Evolutionary conservation across 2,329 filamentous ascomycete genomes (phyloP).

Genomic region (Ceratocystiopsis brevicomis): DNA sequence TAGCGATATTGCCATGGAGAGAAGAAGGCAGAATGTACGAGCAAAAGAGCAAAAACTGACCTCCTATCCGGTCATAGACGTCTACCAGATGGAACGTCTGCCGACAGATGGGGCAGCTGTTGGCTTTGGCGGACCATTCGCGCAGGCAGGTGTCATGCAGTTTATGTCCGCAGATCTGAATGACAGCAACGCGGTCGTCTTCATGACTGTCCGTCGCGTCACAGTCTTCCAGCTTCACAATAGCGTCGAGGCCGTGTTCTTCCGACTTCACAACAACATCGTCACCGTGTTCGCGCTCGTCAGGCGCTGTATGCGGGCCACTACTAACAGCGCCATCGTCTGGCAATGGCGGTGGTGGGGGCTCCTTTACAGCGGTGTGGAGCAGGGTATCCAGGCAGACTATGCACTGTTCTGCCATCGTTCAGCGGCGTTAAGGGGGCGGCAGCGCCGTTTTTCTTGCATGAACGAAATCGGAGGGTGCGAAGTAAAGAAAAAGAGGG

Average conservation of each 20-base stretch:
- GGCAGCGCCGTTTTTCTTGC: slow-evolving; percentile 6
- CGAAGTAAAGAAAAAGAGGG: not conserved
- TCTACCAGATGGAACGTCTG: slow-evolving; percentile 80
- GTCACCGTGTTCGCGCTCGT: not conserved
- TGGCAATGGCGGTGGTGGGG: slow-evolving; percentile 7
- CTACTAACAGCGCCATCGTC: slow-evolving; percentile 1
- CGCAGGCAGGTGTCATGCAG: slow-evolving; percentile 84
- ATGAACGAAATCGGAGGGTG: slow-evolving; percentile 3
- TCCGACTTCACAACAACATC: not conserved
- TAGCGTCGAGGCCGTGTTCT: too few species aligned
- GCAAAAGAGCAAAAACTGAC: slow-evolving; percentile 22
- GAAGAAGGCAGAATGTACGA: not conserved
- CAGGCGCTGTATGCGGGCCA: slow-evolving; percentile 1
- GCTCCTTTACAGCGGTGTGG: slow-evolving; percentile 12
- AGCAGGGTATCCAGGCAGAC: slow-evolving; percentile 45
- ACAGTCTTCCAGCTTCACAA: too few species aligned
- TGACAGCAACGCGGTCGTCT: slow-evolving; percentile 33
- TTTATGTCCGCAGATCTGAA: slow-evolving; percentile 70
- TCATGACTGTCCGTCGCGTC: slow-evolving; percentile 8
- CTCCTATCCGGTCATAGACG: slow-evolving; percentile 61
- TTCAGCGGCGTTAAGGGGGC: slow-evolving; percentile 4
- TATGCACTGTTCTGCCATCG: slow-evolving; percentile 47
- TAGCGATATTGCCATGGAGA: not conserved
- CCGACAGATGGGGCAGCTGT: slow-evolving; percentile 94
- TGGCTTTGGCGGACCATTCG: slow-evolving; percentile 90